A percentile compares a stretch with the other conserved stretches of the same genome.
phyloP scores from a whole-genome alignment of 495 filamentous ascomycete genomes.

The Apiosordaria backusii region DNA sequence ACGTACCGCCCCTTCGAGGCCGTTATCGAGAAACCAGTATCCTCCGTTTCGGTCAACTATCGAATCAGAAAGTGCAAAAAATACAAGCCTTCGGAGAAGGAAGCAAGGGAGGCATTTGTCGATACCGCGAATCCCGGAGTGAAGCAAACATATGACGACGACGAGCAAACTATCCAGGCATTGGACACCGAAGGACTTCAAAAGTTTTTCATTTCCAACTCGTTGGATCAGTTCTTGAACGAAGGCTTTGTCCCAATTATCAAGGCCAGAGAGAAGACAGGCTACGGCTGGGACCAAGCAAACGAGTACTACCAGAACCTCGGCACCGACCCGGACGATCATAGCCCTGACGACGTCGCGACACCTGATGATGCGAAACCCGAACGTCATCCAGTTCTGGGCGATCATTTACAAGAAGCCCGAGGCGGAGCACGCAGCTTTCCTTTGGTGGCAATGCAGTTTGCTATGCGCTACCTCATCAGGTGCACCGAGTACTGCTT shows the following conservation, averaged over 20 bases:
- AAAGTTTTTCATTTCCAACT: conserved; percentile 66
- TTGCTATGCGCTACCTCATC: conserved; percentile 72
- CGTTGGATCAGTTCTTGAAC: conserved; percentile 68
- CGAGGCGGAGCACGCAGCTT: conserved; percentile 40
- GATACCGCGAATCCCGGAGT: neutral
- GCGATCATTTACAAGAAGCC: conserved; percentile 51
- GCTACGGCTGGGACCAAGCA: conserved; percentile 67
- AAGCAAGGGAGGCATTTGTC: conserved; percentile 53
- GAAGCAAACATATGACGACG: neutral
- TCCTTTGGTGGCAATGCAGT: conserved; percentile 76
- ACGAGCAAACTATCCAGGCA: conserved; percentile 3
- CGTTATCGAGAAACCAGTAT: conserved; percentile 11
- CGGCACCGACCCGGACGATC: neutral
- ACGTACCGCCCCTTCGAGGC: conserved; percentile 55
- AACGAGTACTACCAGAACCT: conserved; percentile 50
- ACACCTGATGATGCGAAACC: neutral
- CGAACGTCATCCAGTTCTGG: conserved; percentile 31
- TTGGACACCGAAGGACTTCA: conserved; percentile 31
- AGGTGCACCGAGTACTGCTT: conserved; percentile 86
- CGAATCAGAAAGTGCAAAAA: conserved; percentile 51
- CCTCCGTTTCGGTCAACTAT: conserved; percentile 21
- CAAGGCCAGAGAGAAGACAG: conserved; percentile 51
- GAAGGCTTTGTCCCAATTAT: conserved; percentile 62
- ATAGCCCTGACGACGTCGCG: neutral
- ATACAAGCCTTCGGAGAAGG: conserved; percentile 52